Evolutionary conservation across 352 stramenopile genomes (phyloP), one percentile per base, ranked within the genome.

Genomic region (Phytophthora sp.): DNA sequence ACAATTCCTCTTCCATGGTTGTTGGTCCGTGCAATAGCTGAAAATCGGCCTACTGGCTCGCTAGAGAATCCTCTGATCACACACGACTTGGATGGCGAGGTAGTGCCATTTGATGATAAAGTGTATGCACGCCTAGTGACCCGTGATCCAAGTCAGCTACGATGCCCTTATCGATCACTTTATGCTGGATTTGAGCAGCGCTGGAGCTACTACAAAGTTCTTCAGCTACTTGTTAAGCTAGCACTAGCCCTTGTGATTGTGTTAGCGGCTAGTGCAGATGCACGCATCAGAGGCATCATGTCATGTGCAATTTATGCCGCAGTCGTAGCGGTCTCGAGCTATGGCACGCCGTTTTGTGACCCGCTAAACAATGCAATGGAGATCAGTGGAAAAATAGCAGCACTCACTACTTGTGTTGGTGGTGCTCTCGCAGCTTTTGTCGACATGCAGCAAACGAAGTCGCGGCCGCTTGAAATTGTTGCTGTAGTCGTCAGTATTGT

Each of bases 131-230:
- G 67, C 3, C 59, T 81, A 0, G 63, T 88, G 4, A 31, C 65
- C 1, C 67, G 54, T 2, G 68, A 86, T n/a, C 69, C 78, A 7
- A 76, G 55, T 8, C 77, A 88, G 39, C 50, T 82, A n/a, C 53
- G 54, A 6, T 84, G 70, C 31, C 78, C 78, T 0, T 88, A 84
- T 48, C 66, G 66, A 0, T 84, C 75, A 35, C 67, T 88, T 15
- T 88, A 88, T 56, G 62, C 56, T 6, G 70, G 78, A 18, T 84
- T 84, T 34, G 76, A 88, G 50, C 66, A 65, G 38, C 55, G 61
- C 6, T 85, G 75, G 78, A 69, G 63, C n/a, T 69, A 76, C 56
- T 88, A 85, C 58, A 83, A 84, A 52, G 68, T 85, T 0, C 60
- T 79, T 1, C 65, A 81, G 45, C 53, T 87, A n/a, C 21, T 76